Base-by-base conservation (phyloP, 306 rosid species). In the Lagenaria siceraria region DNA sequence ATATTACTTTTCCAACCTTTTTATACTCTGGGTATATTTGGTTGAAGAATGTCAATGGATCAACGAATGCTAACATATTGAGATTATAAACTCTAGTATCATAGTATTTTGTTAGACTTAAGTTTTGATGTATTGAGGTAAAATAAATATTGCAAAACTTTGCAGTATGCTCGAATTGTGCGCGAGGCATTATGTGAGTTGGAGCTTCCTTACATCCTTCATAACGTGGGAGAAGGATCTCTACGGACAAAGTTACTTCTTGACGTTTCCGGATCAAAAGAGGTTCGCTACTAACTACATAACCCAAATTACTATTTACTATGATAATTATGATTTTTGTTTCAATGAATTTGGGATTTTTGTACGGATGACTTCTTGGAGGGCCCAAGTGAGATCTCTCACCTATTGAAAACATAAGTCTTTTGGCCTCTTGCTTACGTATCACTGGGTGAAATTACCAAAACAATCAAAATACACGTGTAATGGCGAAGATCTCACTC, bases 141-240 rank as follows among this genome's bases (percentile, higher is more conserved):
- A 66, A 66, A 2, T 11, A 42, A 42, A n/a, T 35, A 65, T 36
- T 36, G 72, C 14, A 38, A 1, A 38, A 36, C 52, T 53, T 15
- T 48, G 3, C 49, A 93, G 98, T 82, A 82, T 82, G 93, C 98
- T 43, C 79, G 98, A 80, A 84, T 91, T 81, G 97, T 93, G 53
- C 98, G 97, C 11, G 97, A 93, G 82, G 98, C 98, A 43, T 85
- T 93, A n/a, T 93, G 98, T 25, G 98, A 93, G 77, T 83, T 93
- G 87, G 98, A 93, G 86, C 93, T 93, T 81, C 96, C 96, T 49
- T 93, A 91, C 87, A 80, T 88, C 81, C 91, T 93, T 59, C 97
- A 91, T 70, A 93, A 88, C 64, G 96, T 91, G 31, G 98, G 98
- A 69, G 85, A 88, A 85, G 97, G 98, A 38, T 93, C 98, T 42